Evolutionary conservation across 2,329 filamentous ascomycete species (phyloP), one percentile per base, ranked within the genome.

Genomic region (Microcyclospora pomicola): DNA sequence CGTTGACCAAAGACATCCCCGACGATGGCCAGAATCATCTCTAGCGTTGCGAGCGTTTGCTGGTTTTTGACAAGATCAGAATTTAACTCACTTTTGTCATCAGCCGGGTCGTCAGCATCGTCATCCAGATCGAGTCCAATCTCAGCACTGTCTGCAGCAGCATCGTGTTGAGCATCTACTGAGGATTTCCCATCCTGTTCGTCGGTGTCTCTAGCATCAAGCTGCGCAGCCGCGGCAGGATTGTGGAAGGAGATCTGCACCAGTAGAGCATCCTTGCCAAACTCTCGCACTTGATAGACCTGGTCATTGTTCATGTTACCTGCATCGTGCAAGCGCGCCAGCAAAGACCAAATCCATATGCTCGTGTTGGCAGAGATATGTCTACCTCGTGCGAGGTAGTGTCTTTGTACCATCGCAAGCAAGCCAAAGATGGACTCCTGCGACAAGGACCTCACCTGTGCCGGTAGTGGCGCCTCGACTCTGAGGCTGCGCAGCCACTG

Each of bases 1-100:
- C 80, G 71, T 61, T 96, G 88, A 1, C 88, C 86, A 60, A 87
- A 96, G 47, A 82, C 76, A 61, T 94, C 86, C 50, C 85, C 87
- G 34, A 82, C 79, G 28, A 95, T 71, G 0, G 83, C 91, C 48
- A 95, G 66, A 37, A 95, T 83, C 84, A 93, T 93, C 61, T 92
- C 87, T 27, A 95, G 67, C 31, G 85, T 86, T n/a, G 77, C 80
- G 6, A 50, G 43, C 5, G 53, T 56, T 34, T 53, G 49, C 48
- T 31, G 33, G 5, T 27, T 6, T 10, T 5, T 46, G 19, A 14
- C 27, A 9, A 13, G 15, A 24, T 24, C 19, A 24, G 19, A 7
- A 24, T 24, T 7, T 24, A 7, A 24, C 19, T 24, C 19, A 24
- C 19, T 24, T 24, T 24, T 7, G 4, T 24, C 7, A 24, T 24